phyloP scores from a whole-genome alignment of 371 early-diverging fungal species.

The Nematocida sp. region DNA sequence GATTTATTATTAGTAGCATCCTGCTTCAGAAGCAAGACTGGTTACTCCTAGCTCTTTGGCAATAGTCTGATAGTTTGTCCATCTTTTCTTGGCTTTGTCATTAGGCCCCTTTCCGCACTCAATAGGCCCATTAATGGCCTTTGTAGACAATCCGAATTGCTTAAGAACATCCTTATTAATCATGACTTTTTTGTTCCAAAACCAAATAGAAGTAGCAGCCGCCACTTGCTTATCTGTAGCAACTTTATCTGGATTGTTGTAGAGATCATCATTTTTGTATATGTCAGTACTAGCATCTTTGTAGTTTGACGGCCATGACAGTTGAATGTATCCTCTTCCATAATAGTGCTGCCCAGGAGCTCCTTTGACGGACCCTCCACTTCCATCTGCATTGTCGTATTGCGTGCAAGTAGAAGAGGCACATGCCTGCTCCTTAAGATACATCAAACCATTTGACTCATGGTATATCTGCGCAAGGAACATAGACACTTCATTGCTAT shows the following conservation, averaged over 20 bases:
- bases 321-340: constrained; percentile 68
- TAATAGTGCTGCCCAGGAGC: constrained; percentile 66
- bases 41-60: constrained; percentile 61
- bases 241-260: constrained; percentile 65
- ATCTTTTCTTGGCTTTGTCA: constrained; percentile 61
- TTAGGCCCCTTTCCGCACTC: constrained; percentile 63
- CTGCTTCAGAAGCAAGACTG: constrained; percentile 60
- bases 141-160: constrained; percentile 66
- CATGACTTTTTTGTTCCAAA: constrained; percentile 66
- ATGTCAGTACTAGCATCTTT: constrained; percentile 63
- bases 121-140: constrained; percentile 67
- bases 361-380: constrained; percentile 41
- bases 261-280: constrained; percentile 61
- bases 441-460: constrained; percentile 66
- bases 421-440: constrained; percentile 65
- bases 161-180: constrained; percentile 51
- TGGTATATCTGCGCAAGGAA: constrained; percentile 67
- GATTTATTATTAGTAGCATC: constrained; percentile 65
- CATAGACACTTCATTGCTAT: constrained; percentile 61
- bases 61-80: constrained; percentile 61
- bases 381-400: constrained; percentile 62
- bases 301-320: constrained; percentile 67
- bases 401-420: constrained; percentile 51
- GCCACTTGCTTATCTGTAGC: constrained; percentile 64
- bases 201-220: constrained; percentile 63